Evolutionary conservation across 139 green algal genomes (phyloP), one percentile per base, ranked within the genome.

Genomic region (Picochlorum sp.): DNA sequence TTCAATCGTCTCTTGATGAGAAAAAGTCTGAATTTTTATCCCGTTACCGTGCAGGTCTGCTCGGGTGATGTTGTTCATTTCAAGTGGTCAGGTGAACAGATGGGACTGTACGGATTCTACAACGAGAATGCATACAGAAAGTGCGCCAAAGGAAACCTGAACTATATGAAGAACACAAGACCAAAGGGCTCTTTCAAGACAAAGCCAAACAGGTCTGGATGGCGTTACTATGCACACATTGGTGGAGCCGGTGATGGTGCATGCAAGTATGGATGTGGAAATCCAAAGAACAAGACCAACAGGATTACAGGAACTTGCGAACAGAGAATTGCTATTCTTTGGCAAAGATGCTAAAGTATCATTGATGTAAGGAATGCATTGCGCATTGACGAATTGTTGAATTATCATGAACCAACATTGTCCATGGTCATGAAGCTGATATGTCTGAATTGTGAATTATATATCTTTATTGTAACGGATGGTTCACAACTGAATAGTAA

Each of bases 171-270:
- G 47, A 54, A 54, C 2, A 54, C 47, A 3, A 20, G 47, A 20
- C 9, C 47, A 54, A 54, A 54, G 16, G 47, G 47, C 3, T 20
- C 16, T 9, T 54, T 54, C 47, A 54, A 54, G 47, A 54, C 47
- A 24, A 54, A 14, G 15, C 47, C 30, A 55, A 49, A 24, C 67
- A 44, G 37, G 51, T 63, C 49, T 67, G 61, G 45, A 23, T 60
- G 47, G 31, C 16, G 47, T 26, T 54, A 54, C n/a, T 54, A 54
- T 54, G 47, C 18, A 6, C 47, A 54, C n/a, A 26, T 54, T 20
- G n/a, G 18, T 21, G 47, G 47, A 54, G 47, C 47, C 15, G 47
- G n/a, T 18, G 47, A 54, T 54, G 47, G 47, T 9, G 47, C 47
- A 20, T 54, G 47, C n/a, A 54, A 54, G n/a, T 54, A 54, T 54